phyloP scores from a whole-genome alignment of 805 yeast genomes.

The Ogataea ganodermae region DNA sequence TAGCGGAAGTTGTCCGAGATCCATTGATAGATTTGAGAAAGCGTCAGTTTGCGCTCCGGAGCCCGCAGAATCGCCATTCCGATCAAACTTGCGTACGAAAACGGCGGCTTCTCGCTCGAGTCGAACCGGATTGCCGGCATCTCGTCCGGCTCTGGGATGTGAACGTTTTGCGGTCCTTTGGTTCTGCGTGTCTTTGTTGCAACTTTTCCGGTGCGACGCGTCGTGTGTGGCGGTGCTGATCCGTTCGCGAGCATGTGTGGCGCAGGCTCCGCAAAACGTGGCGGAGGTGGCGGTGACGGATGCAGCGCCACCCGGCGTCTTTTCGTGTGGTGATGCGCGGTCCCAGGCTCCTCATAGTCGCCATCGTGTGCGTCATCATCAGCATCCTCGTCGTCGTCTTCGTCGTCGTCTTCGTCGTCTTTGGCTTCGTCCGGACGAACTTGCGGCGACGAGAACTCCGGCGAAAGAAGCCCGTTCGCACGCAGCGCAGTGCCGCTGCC shows the following conservation, averaged over 20 bases:
- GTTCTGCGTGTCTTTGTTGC: slow-evolving; percentile 18
- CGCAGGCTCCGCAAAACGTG: slow-evolving; percentile 20
- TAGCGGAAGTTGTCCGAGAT: slow-evolving; percentile 82
- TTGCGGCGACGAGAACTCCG: slow-evolving; percentile 53
- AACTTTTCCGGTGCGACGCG: neutral
- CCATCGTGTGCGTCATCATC: slow-evolving; percentile 10
- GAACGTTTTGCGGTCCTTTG: slow-evolving; percentile 33
- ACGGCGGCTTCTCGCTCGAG: slow-evolving; percentile 75
- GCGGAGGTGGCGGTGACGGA: slow-evolving; percentile 26
- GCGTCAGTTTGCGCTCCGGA: slow-evolving; percentile 67
- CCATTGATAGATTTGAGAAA: slow-evolving; percentile 90
- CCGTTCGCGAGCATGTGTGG: neutral
- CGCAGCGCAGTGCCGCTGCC: slow-evolving; percentile 13
- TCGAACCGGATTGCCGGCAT: slow-evolving; percentile 51
- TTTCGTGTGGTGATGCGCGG: slow-evolving; percentile 18
- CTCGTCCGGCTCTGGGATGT: slow-evolving; percentile 39
- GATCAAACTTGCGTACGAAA: slow-evolving; percentile 88
- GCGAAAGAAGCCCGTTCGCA: slow-evolving; percentile 35
- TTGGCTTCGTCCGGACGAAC: slow-evolving; percentile 17
- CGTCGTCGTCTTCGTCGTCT: slow-evolving; percentile 11
- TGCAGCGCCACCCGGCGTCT: slow-evolving; percentile 7
- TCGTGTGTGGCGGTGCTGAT: neutral
- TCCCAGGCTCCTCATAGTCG: slow-evolving; percentile 20
- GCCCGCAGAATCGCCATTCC: slow-evolving; percentile 91
- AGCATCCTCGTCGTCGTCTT: slow-evolving; percentile 18